phyloP scores from a whole-genome alignment of 2,329 filamentous ascomycete species.

The Phialophora chinensis region DNA sequence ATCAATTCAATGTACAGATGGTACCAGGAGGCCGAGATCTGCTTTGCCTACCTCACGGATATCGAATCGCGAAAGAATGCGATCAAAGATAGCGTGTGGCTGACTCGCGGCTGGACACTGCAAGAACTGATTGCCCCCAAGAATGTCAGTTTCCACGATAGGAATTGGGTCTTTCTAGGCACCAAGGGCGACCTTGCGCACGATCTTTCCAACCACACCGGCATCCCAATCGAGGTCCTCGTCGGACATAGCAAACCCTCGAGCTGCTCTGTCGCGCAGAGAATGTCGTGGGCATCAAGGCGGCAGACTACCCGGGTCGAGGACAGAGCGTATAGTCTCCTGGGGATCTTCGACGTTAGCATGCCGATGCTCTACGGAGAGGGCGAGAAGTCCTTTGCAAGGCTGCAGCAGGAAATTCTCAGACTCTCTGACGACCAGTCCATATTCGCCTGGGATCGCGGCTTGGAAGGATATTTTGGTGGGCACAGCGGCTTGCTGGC shows the following conservation, averaged over 20 bases:
- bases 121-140: constrained; percentile 42
- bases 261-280: constrained; percentile 33
- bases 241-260: constrained; percentile 15
- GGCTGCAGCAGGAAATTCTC: constrained; percentile 40
- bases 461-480: constrained; percentile 15
- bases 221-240: constrained; percentile 41
- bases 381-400: constrained; percentile 38
- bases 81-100: constrained; percentile 41
- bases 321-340: constrained; percentile 40
- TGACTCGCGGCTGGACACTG: constrained; percentile 41
- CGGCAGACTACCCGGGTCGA: constrained; percentile 37
- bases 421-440: constrained; percentile 33
- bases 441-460: constrained; percentile 38
- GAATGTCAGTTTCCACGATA: constrained; percentile 37
- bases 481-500: constrained; percentile 29
- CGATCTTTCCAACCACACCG: constrained; percentile 41
- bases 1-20: constrained; percentile 44
- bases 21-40: constrained; percentile 46
- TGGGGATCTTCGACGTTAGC: constrained; percentile 40
- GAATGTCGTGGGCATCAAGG: constrained; percentile 40
- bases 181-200: constrained; percentile 31
- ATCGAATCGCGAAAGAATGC: constrained; percentile 40
- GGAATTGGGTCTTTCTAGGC: constrained; percentile 29
- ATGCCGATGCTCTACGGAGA: constrained; percentile 42
- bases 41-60: constrained; percentile 44